phyloP scores from a whole-genome alignment of 2,329 filamentous ascomycete genomes.

The Sclerotinia subarctica region DNA sequence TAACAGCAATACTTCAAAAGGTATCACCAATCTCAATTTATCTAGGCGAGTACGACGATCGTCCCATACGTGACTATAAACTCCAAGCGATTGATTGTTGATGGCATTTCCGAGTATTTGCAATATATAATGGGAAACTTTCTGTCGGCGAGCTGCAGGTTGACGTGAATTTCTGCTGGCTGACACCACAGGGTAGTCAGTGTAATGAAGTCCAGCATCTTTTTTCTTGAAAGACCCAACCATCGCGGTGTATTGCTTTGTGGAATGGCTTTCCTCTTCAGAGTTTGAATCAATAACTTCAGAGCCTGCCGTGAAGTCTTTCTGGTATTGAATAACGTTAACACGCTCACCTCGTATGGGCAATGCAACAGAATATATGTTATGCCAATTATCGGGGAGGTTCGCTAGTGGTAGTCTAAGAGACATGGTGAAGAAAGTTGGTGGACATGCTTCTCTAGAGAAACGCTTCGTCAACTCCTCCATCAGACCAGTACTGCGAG shows the following conservation, averaged over 20 bases:
- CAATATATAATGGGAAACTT: not conserved
- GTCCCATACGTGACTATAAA: not conserved
- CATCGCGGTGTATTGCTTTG: not conserved
- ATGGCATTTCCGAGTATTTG: not conserved
- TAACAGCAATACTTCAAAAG: not conserved
- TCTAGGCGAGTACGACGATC: not conserved
- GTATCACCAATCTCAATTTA: not conserved
- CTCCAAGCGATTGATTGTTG: not conserved
- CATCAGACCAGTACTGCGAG: not conserved
- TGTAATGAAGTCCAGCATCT: not conserved
- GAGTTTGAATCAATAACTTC: not conserved
- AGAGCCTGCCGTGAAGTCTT: not conserved
- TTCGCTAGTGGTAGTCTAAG: not conserved
- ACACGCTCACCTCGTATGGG: not conserved
- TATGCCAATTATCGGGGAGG: not conserved
- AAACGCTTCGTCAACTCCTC: not conserved
- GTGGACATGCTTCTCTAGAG: not conserved
- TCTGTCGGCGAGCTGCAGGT: not conserved
- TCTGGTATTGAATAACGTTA: too few species aligned
- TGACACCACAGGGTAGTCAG: not conserved
- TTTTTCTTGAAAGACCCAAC: not conserved
- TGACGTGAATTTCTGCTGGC: not conserved
- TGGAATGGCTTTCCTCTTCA: not conserved
- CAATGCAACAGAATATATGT: too few species aligned
- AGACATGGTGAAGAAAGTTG: not conserved